These are phyloP conservation scores for Filobasidium floriforme DNA, from an alignment of 768 basidiomycete species.

Conservation along the genomic window DNA sequence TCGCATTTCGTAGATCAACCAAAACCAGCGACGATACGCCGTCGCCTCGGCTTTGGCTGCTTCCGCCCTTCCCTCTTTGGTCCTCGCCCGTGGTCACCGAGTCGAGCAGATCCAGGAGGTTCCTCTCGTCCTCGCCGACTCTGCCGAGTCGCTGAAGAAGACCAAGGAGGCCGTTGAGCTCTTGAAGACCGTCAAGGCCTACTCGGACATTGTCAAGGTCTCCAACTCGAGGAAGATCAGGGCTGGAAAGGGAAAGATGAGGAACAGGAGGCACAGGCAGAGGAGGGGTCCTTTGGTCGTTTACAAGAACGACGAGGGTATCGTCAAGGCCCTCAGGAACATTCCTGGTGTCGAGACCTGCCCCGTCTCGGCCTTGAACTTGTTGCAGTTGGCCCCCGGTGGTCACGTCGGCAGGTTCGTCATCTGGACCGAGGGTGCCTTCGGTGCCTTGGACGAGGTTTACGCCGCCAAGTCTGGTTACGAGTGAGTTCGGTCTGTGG, in stretches of 20 bases:
- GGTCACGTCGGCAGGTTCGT: constrained; percentile 98
- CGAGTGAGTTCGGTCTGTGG: too few relatives aligned
- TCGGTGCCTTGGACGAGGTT: constrained; percentile 83
- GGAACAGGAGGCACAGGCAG: constrained; percentile 93
- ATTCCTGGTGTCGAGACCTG: constrained; percentile 95
- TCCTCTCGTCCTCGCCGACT: constrained; percentile 76
- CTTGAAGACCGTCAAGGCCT: constrained; percentile 80
- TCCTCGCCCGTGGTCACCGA: constrained; percentile 97
- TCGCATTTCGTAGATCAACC: constrained; percentile 54
- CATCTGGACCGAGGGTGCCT: constrained; percentile 97
- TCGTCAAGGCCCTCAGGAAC: constrained; percentile 98
- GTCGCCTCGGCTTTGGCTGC: constrained; percentile 96
- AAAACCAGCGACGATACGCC: constrained; percentile 97
- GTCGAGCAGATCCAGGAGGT: constrained; percentile 96
- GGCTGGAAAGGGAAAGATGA: constrained; percentile 93
- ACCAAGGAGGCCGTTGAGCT: constrained; percentile 94
- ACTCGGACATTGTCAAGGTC: constrained; percentile 89
- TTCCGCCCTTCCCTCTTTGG: constrained; percentile 92
- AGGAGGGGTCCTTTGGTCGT: constrained; percentile 95
- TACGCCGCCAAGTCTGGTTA: constrained; percentile 64
- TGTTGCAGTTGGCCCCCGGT: constrained; percentile 98
- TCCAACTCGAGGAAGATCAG: constrained; percentile 94
- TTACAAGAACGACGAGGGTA: constrained; percentile 93
- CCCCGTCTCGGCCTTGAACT: constrained; percentile 86
- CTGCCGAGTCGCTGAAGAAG: constrained; percentile 81